Evolutionary conservation across 495 filamentous ascomycete species (phyloP), one percentile per base, ranked within the genome.

Genomic region (Talaromyces wortmannii): DNA sequence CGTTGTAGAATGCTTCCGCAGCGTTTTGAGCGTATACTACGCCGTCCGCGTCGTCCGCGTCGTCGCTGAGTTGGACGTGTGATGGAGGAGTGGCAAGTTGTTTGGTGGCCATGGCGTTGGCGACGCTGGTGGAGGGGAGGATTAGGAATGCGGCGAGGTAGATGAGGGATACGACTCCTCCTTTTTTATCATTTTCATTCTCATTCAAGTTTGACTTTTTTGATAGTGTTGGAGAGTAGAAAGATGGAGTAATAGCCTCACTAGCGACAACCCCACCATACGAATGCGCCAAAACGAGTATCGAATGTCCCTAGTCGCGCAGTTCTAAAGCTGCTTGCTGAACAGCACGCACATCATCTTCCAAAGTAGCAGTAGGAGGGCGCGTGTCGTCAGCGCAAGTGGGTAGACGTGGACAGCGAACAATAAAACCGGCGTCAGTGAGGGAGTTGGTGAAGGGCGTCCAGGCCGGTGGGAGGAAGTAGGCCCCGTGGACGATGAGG

Each of bases 201-300:
- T 8, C 8, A 40, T 40, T 8, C 8, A 5, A 10, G 13, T 0
- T 42, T 51, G 4, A 30, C 16, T 1, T 23, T 23, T 23, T 23
- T 23, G 23, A 23, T 23, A 23, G 23, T 12, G 23, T 31, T 15
- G 11, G 23, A 11, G 57, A 36, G 54, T 59, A 59, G 23, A 59
- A 45, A 31, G 55, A 49, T 16, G 30, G 31, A 3, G 30, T 48
- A 10, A 59, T 56, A 7, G 57, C 57, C 13, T 59, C 54, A 23
- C 52, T 56, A 1, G 57, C 53, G 15, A 59, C 57, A 10, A 56
- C 53, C 7, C 57, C 57, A 12, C 57, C 57, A n/a, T 59, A 59
- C 32, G 53, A 56, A 31, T 59, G 57, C 15, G 57, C 57, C n/a
- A 59, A 23, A 17, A 59, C 57, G 10, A 61, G 23, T n/a, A 61